Base-by-base conservation (phyloP, 495 filamentous ascomycete species). In the Trichoderma orchidacearum region DNA sequence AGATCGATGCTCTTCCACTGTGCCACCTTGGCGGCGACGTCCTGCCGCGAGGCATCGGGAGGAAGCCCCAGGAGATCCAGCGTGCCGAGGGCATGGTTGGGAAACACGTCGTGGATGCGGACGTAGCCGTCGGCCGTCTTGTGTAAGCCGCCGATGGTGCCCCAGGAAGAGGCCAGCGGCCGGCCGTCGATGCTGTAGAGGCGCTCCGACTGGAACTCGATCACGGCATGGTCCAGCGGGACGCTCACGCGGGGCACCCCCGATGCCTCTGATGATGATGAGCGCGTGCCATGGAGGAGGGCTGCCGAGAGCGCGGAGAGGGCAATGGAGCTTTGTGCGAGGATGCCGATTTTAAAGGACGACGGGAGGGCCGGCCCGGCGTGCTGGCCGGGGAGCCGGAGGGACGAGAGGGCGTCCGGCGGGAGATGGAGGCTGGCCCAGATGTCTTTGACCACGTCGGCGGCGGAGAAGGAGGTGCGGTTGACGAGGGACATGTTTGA, bases 201-300 rank as follows among this genome's bases (percentile, higher is more conserved):
- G 12, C 68, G 36, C 55, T 76, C 74, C 2, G 71, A 73, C 21
- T 70, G 66, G 68, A 75, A 76, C 55, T 76, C 75, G 17, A 71
- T 55, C 11, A 59, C 58, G 0, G 75, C 75, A 56, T 75, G 72
- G 21, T 63, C 61, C 0, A 66, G 58, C 15, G 66, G 59, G 5
- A 76, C 69, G 18, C 54, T 61, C 9, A 75, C 70, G 11, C 27
- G 57, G 0, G 68, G 66, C 15, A 64, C 32, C n/a, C n/a, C n/a
- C 4, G 60, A 21, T 30, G 53, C 50, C 13, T 48, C 15, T 28
- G 7, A 25, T 6, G 41, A 25, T 3, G 58, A 32, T 30, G 58
- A 64, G 1, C 66, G 60, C 18, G 58, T 52, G 3, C 68, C 63
- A 48, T 70, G 57, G 7, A 73, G 66, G 15, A 70, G 63, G 1